phyloP scores from a whole-genome alignment of 129 eudicot genomes.

The Arctium minus region DNA sequence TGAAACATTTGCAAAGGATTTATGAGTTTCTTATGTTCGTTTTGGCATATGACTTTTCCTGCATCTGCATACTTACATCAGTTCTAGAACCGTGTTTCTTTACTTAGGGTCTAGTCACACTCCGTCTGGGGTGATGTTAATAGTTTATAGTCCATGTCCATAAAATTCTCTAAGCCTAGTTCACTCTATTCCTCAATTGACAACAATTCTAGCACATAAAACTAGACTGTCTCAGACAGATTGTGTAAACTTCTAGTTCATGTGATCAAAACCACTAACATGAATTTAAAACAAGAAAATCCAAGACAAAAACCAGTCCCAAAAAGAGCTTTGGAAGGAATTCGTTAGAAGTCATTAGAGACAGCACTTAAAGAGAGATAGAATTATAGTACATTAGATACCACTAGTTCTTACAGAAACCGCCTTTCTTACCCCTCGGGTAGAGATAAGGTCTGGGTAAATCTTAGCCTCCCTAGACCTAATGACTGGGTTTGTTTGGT shows the following conservation, averaged over 20 bases:
- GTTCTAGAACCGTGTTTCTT: neutral
- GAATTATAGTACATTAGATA: no score
- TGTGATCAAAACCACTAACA: neutral
- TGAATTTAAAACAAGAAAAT: neutral
- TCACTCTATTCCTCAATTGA: neutral
- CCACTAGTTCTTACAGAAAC: no score
- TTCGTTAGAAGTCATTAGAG: no score
- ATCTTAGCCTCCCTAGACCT: no score
- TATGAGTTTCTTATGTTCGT: neutral
- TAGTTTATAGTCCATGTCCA: neutral
- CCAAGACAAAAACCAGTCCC: neutral
- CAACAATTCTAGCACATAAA: neutral
- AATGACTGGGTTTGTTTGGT: no score
- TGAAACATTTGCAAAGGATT: neutral
- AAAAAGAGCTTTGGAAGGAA: neutral
- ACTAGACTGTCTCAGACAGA: neutral
- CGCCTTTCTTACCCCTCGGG: no score
- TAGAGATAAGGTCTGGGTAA: no score
- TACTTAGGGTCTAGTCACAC: neutral
- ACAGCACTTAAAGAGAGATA: no score
- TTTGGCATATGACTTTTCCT: neutral
- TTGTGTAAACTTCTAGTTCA: neutral
- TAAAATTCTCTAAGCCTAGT: neutral
- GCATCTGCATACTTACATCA: neutral
- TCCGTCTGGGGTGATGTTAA: neutral